Base-by-base conservation (phyloP, 2,329 filamentous ascomycete species). In the Zasmidium citrigriseum region DNA sequence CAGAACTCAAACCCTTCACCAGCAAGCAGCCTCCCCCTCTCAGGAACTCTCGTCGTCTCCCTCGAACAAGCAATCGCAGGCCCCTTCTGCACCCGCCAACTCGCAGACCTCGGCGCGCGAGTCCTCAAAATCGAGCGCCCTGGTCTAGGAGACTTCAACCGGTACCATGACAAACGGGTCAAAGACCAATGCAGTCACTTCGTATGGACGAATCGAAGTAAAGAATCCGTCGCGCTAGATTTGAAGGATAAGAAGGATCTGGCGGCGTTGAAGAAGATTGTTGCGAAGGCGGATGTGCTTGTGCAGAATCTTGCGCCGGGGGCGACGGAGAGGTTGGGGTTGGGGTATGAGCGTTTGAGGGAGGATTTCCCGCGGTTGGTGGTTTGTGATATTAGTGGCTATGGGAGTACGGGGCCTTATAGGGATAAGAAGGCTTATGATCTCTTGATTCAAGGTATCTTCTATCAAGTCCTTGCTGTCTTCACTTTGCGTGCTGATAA, bases 241-340 rank as follows among this genome's bases (percentile, higher is more conserved):
- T 98, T 98, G 70, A 90, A 93, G 67, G 86, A 96, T 67, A 83
- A 87, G 21, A 83, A 87, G 1, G 93, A 95, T 16, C 87, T 96
- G 23, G 85, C 89, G 11, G 91, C 97, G 52, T 80, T 99, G 4
- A 93, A 96, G 75, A 86, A 87, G 65, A 84, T 99, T 0, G 89
- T 86, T 0, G 86, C 87, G 55, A 87, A 90, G 71, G 93, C 90
- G 68, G 93, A 98, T 72, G 89, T 99, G 5, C 80, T 99, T 1
- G 93, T 98, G 0, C 95, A 99, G 73, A 99, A 98, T 71, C 97
- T 97, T 71, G 86, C 98, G 0, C 95, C 95, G 0, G 91, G 91
- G 1, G 87, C 89, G 0, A 80, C 98, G 11, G 89, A 89, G 70
- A 96, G 96, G 76, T 97, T 98, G 73, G 80, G 82, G n/a, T 86